Percentiles rank a stretch among this genome's conserved stretches.
phyloP scores from a whole-genome alignment of 495 filamentous ascomycete species.

The Saxophila tyrrhenica region DNA sequence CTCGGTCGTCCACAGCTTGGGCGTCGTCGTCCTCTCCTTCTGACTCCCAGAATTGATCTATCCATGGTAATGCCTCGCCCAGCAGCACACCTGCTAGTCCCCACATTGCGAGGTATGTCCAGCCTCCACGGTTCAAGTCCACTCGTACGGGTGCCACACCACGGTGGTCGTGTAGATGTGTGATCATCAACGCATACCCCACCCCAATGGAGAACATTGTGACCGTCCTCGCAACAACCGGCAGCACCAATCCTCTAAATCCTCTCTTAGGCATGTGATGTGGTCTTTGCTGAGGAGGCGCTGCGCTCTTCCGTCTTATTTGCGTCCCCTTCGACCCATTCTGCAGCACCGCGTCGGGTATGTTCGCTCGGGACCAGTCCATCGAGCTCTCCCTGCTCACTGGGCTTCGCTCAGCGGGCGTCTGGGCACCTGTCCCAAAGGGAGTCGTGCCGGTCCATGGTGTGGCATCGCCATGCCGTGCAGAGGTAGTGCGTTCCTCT shows the following conservation, averaged over 20 bases:
- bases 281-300: neutral
- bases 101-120: slow-evolving; percentile 68
- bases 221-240: slow-evolving; percentile 41
- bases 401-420: slow-evolving; percentile 35
- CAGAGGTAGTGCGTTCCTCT: slow-evolving; percentile 35
- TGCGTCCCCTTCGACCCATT: slow-evolving; percentile 3
- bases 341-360: slow-evolving; percentile 3
- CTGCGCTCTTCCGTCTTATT: slow-evolving; percentile 9
- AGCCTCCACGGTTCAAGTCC: slow-evolving; percentile 45
- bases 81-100: slow-evolving; percentile 64
- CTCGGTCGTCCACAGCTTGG: slow-evolving; percentile 1
- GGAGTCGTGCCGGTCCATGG: slow-evolving; percentile 24
- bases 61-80: slow-evolving; percentile 71
- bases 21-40: slow-evolving; percentile 14
- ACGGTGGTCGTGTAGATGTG: slow-evolving; percentile 64
- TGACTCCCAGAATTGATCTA: slow-evolving; percentile 53
- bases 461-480: neutral
- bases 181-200: slow-evolving; percentile 72
- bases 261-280: slow-evolving; percentile 15
- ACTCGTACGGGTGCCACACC: slow-evolving; percentile 53
- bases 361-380: slow-evolving; percentile 4
- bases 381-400: slow-evolving; percentile 4
- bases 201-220: slow-evolving; percentile 74
- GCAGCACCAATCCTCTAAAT: slow-evolving; percentile 37
- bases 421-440: slow-evolving; percentile 63